Evolutionary conservation across 495 filamentous ascomycete species (phyloP).

Genomic region (Xylaria acuta): DNA sequence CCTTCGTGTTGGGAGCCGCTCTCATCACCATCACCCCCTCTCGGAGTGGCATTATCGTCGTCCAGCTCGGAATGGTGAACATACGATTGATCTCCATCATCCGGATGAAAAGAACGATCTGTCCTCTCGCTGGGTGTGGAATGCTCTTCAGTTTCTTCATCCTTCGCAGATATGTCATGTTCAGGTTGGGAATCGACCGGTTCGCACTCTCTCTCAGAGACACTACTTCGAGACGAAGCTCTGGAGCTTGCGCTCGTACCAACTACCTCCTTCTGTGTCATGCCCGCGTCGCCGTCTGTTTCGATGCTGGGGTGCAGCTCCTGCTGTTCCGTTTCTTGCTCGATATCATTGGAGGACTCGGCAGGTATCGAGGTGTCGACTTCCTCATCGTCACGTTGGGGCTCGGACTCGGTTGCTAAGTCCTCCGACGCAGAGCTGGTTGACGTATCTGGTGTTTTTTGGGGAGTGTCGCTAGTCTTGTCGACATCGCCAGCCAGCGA

Average conservation of each 20-base stretch:
- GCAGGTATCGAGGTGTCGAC: slow-evolving; percentile 22
- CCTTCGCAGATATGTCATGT: not conserved
- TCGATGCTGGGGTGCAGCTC: slow-evolving; percentile 21
- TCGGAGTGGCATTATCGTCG: slow-evolving; percentile 28
- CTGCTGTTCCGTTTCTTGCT: not conserved
- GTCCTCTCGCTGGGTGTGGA: slow-evolving; percentile 16
- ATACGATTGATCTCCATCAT: slow-evolving; percentile 24
- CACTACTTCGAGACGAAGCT: not conserved
- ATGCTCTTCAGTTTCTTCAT: slow-evolving; percentile 14
- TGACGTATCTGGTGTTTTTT: too few relatives aligned
- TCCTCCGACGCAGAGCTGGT: too few relatives aligned
- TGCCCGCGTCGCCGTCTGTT: slow-evolving; percentile 17
- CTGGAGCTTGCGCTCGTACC: slow-evolving; percentile 1
- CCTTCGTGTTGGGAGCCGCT: slow-evolving; percentile 55
- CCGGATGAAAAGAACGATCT: slow-evolving; percentile 7
- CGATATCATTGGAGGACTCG: not conserved
- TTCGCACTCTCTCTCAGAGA: not conserved
- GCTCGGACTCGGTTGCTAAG: not conserved
- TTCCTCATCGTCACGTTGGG: slow-evolving; percentile 18
- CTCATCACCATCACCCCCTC: slow-evolving; percentile 41
- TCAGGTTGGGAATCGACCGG: slow-evolving; percentile 13
- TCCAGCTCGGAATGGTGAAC: slow-evolving; percentile 5
- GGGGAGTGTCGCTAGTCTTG: not conserved
- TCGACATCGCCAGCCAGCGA: slow-evolving; percentile 26
- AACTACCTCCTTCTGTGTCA: slow-evolving; percentile 19